Base-by-base conservation (phyloP, 805 yeast genomes). In the Candida ortonii region DNA sequence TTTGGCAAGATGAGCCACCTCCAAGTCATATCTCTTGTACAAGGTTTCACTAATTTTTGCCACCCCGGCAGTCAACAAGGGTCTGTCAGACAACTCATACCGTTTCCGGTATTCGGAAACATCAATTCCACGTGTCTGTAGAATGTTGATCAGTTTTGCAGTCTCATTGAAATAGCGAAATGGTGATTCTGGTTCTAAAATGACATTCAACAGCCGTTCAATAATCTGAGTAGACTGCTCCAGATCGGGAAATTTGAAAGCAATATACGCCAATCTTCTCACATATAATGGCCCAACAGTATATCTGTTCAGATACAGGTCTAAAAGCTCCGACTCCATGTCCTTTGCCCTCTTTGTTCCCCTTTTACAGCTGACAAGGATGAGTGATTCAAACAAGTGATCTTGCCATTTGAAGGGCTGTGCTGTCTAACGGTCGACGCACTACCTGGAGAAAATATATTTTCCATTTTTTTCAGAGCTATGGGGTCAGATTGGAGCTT, bases 281-380 rank as follows among this genome's bases (percentile, higher is more conserved):
- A 54, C 25, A 16, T 44, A 46, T 7, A 53, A 22, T 7, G 55
- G 57, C 2, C 47, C 43, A 2, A 33, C 36, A 11, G 31, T 22
- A 18, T 50, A 45, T 8, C 28, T 18, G 16, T 43, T 34, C 16
- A 38, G 20, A 18, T 39, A 42, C 2, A 38, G 9, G 22, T 38
- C 42, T n/a, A 43, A 14, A 3, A 36, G n/a, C n/a, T 35, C 34
- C 3, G 25, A 30, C 7, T 35, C 33, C 28, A 36, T 39, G n/a
- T 5, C 16, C 15, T 22, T 25, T 16, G 8, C 19, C 7, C 13
- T 15, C 9, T 7, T 10, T 27, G 27, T 25, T 15, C 7, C 14
- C 13, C 13, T 12, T 7, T 7, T 22, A 21, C 17, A 20, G n/a
- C 14, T 17, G 14, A 17, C 24, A 26, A 28, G 36, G n/a, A n/a